Base-by-base conservation (phyloP, 306 rosid species). In the Prunus salicina region DNA sequence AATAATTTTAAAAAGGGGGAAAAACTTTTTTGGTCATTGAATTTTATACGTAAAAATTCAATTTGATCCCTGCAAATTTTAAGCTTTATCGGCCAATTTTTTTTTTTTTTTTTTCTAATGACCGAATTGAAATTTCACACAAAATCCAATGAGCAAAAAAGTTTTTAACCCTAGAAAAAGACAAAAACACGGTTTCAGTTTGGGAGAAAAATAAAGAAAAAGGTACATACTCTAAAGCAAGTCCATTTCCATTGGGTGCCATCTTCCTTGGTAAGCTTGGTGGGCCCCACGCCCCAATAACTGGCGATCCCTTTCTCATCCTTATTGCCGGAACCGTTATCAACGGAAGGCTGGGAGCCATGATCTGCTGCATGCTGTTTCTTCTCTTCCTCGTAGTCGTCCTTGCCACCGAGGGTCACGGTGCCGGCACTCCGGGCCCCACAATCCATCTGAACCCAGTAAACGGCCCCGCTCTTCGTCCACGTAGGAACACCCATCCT, bases 231-330 rank as follows among this genome's bases (percentile, higher is more conserved):
- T 90, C 79, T 92, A 27, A 92, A 92, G 82, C 97, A 86, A 49
- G 57, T 66, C 97, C 97, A 92, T 30, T 78, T 84, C 97, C 95
- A 89, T 57, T 86, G 89, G 8, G 95, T 79, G 18, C 97, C 97
- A 63, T 92, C 95, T 0, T 72, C 67, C 60, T 74, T 86, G 22
- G 71, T 83, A 57, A 88, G 15, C 80, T 72, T 86, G 9, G 75
- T 18, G 0, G 83, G 75, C 0, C 81, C 71, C 56, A 89, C 41
- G 1, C 97, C 97, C 97, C 96, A 92, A 51, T 92, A 92, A 52
- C 93, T 92, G 47, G 64, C 38, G 5, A 80, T 10, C 14, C 46
- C 77, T 2, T 86, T 85, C 74, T 70, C 73, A 3, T 79, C 78
- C 70, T 79, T 80, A 3, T 83, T 74, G 12, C 67, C 81, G 16